A percentile compares a stretch with the other conserved stretches of the same genome.
Evolutionary conservation across 305 asterid genomes (phyloP).

Genomic region (Fraxinus platypoda): DNA sequence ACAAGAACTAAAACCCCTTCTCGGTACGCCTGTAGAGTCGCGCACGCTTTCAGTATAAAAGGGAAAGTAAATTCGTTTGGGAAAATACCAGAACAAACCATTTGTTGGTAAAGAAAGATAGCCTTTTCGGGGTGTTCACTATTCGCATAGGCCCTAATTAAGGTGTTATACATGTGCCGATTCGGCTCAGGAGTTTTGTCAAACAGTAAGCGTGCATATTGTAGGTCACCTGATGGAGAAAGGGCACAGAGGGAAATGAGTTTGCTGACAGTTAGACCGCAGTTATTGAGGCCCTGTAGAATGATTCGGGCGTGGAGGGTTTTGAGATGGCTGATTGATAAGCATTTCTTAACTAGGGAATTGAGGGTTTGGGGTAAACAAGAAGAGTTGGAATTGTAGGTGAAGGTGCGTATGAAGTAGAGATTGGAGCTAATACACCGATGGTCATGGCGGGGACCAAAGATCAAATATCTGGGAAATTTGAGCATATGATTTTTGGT

Average conservation of each 20-base stretch:
- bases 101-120: conserved; percentile 35
- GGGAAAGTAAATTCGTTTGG: conserved; percentile 64
- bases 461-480: conserved; percentile 3
- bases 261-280: conserved; percentile 56
- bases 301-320: conserved; percentile 64
- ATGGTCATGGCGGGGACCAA: background rate
- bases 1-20: conserved; percentile 45
- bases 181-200: conserved; percentile 52
- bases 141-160: conserved; percentile 56
- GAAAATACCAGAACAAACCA: conserved; percentile 38
- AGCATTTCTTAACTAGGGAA: conserved; percentile 35
- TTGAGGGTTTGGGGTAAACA: conserved; percentile 7
- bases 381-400: conserved; percentile 13
- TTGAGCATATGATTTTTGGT: conserved; percentile 16
- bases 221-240: conserved; percentile 46
- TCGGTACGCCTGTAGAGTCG: conserved; percentile 28
- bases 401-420: conserved; percentile 12
- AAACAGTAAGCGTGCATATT: conserved; percentile 59
- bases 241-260: conserved; percentile 56
- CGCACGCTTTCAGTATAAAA: conserved; percentile 57
- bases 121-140: conserved; percentile 29
- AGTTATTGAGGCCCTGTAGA: conserved; percentile 51
- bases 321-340: conserved; percentile 52
- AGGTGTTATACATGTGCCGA: conserved; percentile 62
- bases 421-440: background rate